Evolutionary conservation across 257 asterid genomes (phyloP).

Genomic region (Lithospermum erythrorhizon): DNA sequence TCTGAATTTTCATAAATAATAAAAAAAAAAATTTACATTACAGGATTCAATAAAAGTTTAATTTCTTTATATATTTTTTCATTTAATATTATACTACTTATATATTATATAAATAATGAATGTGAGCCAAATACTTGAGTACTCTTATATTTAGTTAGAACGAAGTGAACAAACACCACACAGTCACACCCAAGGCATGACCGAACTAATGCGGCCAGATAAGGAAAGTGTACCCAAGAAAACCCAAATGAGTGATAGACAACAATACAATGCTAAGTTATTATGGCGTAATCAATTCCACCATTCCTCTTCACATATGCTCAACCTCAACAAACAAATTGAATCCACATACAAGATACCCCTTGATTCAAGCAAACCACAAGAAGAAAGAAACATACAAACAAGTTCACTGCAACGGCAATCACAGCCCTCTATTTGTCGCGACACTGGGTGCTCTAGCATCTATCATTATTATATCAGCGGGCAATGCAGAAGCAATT

Average conservation of each 20-base stretch:
- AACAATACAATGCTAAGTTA: not conserved
- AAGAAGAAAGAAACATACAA: not conserved
- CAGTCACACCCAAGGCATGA: not conserved
- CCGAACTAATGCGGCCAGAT: no score
- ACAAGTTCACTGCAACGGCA: not conserved
- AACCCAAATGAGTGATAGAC: not conserved
- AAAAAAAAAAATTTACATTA: no score
- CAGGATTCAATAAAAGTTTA: no score
- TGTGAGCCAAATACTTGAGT: no score
- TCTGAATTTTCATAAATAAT: no score
- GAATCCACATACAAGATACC: not conserved
- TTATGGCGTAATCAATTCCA: slow-evolving; percentile 1
- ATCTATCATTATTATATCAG: not conserved
- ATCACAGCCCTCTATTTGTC: not conserved
- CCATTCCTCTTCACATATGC: not conserved
- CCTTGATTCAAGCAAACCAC: not conserved
- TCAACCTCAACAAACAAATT: not conserved
- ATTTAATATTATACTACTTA: no score
- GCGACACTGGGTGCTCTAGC: slow-evolving; percentile 4
- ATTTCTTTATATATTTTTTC: no score
- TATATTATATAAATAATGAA: no score
- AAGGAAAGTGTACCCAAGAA: not conserved
- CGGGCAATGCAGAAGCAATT: not conserved
- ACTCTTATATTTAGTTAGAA: no score
- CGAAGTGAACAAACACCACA: not conserved